Percentiles rank a stretch among this genome's conserved stretches.
Conservation (phyloP, 2,329 filamentous ascomycete genomes). For the Pezicula radicicola region DNA sequence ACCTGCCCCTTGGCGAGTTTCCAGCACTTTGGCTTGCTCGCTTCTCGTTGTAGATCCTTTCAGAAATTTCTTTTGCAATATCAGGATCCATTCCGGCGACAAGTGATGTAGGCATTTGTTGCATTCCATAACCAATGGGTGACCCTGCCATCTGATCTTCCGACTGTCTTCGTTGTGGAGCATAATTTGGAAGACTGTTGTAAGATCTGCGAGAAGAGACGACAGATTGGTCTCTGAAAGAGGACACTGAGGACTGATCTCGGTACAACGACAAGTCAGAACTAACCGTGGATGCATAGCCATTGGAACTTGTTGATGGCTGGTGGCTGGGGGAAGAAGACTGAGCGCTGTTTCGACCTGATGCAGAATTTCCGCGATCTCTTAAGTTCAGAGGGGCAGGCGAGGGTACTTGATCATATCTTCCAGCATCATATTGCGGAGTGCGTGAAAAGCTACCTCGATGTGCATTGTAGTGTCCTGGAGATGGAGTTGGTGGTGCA, state of each 20-base stretch:
- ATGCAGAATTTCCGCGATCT: slow-evolving; percentile 20
- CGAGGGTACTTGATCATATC: slow-evolving; percentile 25
- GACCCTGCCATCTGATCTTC: slow-evolving; percentile 12
- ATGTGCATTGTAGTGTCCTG: slow-evolving; percentile 11
- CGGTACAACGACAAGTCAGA: slow-evolving; percentile 20
- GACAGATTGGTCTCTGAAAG: slow-evolving; percentile 10
- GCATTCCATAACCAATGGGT: slow-evolving; percentile 34
- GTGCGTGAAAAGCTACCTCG: slow-evolving; percentile 15
- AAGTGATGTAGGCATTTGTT: slow-evolving; percentile 52
- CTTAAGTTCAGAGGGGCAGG: slow-evolving; percentile 27
- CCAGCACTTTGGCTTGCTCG: slow-evolving; percentile 40
- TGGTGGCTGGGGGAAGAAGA: slow-evolving; percentile 17
- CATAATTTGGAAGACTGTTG: slow-evolving; percentile 15
- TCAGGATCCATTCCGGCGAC: slow-evolving; percentile 58
- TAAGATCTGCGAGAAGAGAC: slow-evolving; percentile 23
- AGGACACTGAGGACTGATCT: slow-evolving; percentile 13
- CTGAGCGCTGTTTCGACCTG: slow-evolving; percentile 19
- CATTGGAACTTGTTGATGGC: slow-evolving; percentile 21
- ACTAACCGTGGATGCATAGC: slow-evolving; percentile 17
- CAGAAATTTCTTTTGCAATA: slow-evolving; percentile 53
- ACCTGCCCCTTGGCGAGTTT: slow-evolving; percentile 38
- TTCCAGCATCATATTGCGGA: slow-evolving; percentile 15
- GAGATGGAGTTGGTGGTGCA: slow-evolving; percentile 28
- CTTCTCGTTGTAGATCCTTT: slow-evolving; percentile 54
- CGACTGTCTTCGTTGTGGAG: slow-evolving; percentile 17